A percentile compares a stretch with the other conserved stretches of the same genome.
These are phyloP conservation scores for Ilex paraguariensis DNA, from an alignment of 305 asterid genomes.

Conservation along the genomic window DNA sequence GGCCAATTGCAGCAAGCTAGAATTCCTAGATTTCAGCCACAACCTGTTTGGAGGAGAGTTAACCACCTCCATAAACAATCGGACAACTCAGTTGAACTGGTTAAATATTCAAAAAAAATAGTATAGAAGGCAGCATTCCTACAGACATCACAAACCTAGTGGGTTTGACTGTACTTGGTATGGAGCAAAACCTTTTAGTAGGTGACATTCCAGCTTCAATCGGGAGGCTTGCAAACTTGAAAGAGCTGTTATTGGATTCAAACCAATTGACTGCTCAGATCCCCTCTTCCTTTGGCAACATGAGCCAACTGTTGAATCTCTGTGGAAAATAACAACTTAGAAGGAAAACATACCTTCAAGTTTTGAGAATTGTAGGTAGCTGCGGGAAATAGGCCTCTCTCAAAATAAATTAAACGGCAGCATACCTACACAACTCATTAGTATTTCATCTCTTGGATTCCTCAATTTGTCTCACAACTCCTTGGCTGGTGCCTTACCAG, in stretches of 20 bases:
- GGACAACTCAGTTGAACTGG: conserved; percentile 19
- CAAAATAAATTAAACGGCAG: conserved; percentile 25
- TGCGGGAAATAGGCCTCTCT: conserved; percentile 16
- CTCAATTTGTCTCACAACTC: conserved; percentile 20
- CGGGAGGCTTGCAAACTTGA: conserved; percentile 22
- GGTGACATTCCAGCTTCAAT: conserved; percentile 29
- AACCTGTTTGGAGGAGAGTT: conserved; percentile 28
- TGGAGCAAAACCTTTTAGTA: conserved; percentile 13
- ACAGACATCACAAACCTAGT: conserved; percentile 28
- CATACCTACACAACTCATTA: conserved; percentile 24
- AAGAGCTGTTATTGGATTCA: conserved; percentile 7
- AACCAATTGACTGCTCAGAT: conserved; percentile 23
- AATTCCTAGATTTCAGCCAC: conserved; percentile 14
- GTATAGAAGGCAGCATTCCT: conserved; percentile 30
- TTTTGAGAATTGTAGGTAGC: conserved; percentile 26
- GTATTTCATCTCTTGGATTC: conserved; percentile 18
- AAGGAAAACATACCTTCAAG: conserved; percentile 28
- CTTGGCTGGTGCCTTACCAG: conserved; percentile 27
- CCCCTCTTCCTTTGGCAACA: conserved; percentile 25
- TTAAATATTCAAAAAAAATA: conserved; percentile 11
- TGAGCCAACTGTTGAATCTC: conserved; percentile 17
- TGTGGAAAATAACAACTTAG: conserved; percentile 20
- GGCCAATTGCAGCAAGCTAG: conserved; percentile 22
- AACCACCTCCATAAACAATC: conserved; percentile 21
- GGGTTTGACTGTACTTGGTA: conserved; percentile 11